A percentile compares a stretch with the other conserved stretches of the same genome.
Evolutionary conservation across 2,329 filamentous ascomycete genomes (phyloP).

Genomic region (Ophiostoma tasmaniense): DNA sequence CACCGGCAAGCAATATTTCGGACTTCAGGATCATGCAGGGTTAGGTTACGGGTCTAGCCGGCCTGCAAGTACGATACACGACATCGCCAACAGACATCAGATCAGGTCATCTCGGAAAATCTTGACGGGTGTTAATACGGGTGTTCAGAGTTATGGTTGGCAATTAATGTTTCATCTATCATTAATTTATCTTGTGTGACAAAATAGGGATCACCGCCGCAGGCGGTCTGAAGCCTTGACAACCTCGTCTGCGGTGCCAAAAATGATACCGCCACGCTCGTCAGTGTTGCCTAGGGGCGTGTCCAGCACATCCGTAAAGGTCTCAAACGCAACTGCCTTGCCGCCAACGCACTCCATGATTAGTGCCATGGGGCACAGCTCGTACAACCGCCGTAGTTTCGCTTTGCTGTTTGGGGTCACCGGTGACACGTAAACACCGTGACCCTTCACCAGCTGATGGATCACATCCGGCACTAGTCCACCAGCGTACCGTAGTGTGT

Average conservation of each 20-base stretch:
- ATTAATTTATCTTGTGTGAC: neutral
- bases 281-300: constrained; percentile 34
- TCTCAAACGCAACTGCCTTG: constrained; percentile 41
- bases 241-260: constrained; percentile 43
- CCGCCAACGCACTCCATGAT: constrained; percentile 54
- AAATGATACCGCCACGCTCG: constrained; percentile 43
- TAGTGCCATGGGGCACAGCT: constrained; percentile 51
- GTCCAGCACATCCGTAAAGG: constrained; percentile 32
- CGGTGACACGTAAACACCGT: constrained; percentile 53
- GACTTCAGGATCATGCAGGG: no score
- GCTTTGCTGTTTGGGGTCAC: constrained; percentile 43
- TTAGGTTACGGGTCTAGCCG: no score
- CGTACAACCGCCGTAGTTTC: constrained; percentile 51
- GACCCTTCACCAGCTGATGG: constrained; percentile 51
- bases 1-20: no score
- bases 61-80: no score
- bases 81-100: no score
- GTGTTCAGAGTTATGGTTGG: neutral
- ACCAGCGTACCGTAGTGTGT: constrained; percentile 52
- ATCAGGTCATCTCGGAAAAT: no score
- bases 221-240: constrained; percentile 21
- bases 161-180: neutral
- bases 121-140: no score
- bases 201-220: neutral
- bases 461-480: constrained; percentile 54